phyloP scores from a whole-genome alignment of 352 stramenopile genomes.

The Pythium myriotylum region DNA sequence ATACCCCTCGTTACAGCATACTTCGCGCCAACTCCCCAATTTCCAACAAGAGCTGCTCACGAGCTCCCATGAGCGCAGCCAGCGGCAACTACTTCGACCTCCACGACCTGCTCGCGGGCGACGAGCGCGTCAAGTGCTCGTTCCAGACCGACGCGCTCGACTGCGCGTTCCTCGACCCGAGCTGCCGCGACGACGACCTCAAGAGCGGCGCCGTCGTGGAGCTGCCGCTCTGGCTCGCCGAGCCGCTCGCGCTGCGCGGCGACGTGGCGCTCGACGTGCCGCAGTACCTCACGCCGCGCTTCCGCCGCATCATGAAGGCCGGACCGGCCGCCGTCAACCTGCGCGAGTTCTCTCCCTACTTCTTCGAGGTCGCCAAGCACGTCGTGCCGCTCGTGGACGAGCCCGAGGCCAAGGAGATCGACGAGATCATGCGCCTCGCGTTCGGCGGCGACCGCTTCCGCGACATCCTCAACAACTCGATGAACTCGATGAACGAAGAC shows the following conservation, averaged over 20 bases:
- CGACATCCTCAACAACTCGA: slow-evolving; percentile 79
- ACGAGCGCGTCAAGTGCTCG: slow-evolving; percentile 80
- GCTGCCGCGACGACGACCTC: slow-evolving; percentile 56
- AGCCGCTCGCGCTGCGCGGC: slow-evolving; percentile 47
- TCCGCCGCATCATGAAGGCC: slow-evolving; percentile 82
- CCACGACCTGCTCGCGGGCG: slow-evolving; percentile 74
- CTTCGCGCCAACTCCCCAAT: slow-evolving; percentile 19
- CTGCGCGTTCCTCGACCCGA: slow-evolving; percentile 78
- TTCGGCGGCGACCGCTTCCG: slow-evolving; percentile 80
- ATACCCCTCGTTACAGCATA: slow-evolving; percentile 5
- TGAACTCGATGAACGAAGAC: slow-evolving; percentile 84
- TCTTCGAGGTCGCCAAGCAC: slow-evolving; percentile 70
- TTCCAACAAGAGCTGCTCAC: neutral
- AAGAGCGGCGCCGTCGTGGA: slow-evolving; percentile 52
- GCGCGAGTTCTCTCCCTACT: slow-evolving; percentile 73
- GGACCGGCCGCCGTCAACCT: slow-evolving; percentile 74
- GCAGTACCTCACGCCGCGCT: slow-evolving; percentile 68
- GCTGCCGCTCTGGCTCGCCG: slow-evolving; percentile 79
- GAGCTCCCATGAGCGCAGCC: slow-evolving; percentile 16
- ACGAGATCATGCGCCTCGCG: slow-evolving; percentile 78
- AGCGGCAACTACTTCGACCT: slow-evolving; percentile 65
- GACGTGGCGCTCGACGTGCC: slow-evolving; percentile 64
- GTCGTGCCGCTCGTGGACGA: slow-evolving; percentile 58
- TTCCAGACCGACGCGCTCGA: slow-evolving; percentile 70
- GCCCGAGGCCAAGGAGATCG: slow-evolving; percentile 53